These are phyloP conservation scores for Pseudocercospora cruenta DNA, from an alignment of 2,329 filamentous ascomycete genomes.

Conservation along the genomic window DNA sequence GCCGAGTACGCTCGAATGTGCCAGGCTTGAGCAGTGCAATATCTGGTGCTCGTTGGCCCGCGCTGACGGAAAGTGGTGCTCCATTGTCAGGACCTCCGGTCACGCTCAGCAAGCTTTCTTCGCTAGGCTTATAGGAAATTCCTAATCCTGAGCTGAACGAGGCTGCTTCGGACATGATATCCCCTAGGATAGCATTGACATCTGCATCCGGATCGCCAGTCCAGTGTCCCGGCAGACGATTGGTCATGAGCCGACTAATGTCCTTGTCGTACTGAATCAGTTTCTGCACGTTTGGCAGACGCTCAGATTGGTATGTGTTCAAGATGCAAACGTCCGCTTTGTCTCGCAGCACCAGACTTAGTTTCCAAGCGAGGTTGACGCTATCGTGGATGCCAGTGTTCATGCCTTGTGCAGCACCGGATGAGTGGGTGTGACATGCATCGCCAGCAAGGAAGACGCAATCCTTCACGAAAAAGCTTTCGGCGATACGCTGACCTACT, in stretches of 20 bases:
- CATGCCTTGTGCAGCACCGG: slow-evolving; percentile 51
- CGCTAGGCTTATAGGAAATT: slow-evolving; percentile 26
- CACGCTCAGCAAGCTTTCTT: slow-evolving; percentile 15
- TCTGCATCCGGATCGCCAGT: slow-evolving; percentile 24
- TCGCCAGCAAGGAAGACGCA: slow-evolving; percentile 39
- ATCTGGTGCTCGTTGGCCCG: slow-evolving; percentile 54
- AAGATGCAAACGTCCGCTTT: slow-evolving; percentile 45
- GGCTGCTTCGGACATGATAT: slow-evolving; percentile 28
- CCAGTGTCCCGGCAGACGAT: slow-evolving; percentile 28
- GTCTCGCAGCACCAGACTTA: slow-evolving; percentile 45
- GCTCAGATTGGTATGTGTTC: slow-evolving; percentile 46
- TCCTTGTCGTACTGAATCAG: slow-evolving; percentile 31
- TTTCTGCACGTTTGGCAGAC: slow-evolving; percentile 29
- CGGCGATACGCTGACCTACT: slow-evolving; percentile 48
- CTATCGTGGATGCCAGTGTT: slow-evolving; percentile 51
- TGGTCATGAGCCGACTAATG: slow-evolving; percentile 30
- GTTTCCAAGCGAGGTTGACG: slow-evolving; percentile 50
- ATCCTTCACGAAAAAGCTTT: slow-evolving; percentile 22
- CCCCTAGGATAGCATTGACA: slow-evolving; percentile 24
- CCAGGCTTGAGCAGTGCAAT: slow-evolving; percentile 51
- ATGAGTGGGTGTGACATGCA: slow-evolving; percentile 44
- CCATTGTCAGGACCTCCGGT: slow-evolving; percentile 9
- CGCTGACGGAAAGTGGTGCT: slow-evolving; percentile 28
- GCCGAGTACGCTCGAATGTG: slow-evolving; percentile 47
- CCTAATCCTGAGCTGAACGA: slow-evolving; percentile 31